Evolutionary conservation across 148 eudicot species (phyloP), one percentile per base, ranked within the genome.

Genomic region (Dianthus caryophyllus): DNA sequence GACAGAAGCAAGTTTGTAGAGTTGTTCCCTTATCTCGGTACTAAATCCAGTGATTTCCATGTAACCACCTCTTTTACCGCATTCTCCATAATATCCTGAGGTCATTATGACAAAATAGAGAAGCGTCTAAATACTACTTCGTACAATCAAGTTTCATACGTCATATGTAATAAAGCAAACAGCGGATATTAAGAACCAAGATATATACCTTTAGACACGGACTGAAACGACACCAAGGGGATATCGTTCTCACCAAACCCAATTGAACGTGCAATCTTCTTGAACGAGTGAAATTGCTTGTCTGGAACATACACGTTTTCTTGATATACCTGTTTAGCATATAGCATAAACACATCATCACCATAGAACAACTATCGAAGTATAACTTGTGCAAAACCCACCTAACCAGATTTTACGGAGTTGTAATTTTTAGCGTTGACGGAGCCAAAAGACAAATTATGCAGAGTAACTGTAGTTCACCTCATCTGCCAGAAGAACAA

Each of bases 11-110:
- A 93, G 77, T 81, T 94, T 93, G 84, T 93, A 93, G 13, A 89
- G 84, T 66, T 93, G 98, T 69, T 93, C 95, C 82, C 89, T 85
- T 38, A 94, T 69, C 56, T 88, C 96, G 12, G 96, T 75, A 79
- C 87, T 71, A 76, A 94, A 94, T 65, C 98, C 98, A 61, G 98
- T 87, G 30, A 94, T 81, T 70, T 94, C 98, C 98, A 94, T 94
- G 78, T 89, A 93, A 61, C 98, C 97, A 79, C 98, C 97, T 75
- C 98, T 71, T 77, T 90, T 90, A 22, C 97, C 98, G 71, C 98
- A 94, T 80, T 94, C 98, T 62, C 98, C 98, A 63, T 94, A 81
- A 77, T 85, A 94, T 31, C 98, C 98, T 94, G 70, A 52, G 55
- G 20, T 50, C 74, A 73, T 10, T 44, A 75, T 64, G 29, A 11